Conservation (phyloP, 108 stramenopile genomes). For the Thalassiosira profunda region DNA sequence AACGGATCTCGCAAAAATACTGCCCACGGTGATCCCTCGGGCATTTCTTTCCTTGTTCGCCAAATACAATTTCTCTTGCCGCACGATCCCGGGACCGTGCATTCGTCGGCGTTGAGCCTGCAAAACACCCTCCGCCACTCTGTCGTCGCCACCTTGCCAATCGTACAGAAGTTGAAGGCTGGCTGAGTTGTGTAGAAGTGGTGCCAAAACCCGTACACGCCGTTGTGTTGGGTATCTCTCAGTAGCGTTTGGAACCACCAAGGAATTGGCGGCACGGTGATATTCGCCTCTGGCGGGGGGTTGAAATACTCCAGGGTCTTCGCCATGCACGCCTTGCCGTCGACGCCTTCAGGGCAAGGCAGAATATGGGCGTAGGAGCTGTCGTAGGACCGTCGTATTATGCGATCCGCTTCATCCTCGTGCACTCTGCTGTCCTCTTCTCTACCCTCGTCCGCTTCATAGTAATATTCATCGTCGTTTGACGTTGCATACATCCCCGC, state of each 20-base stretch:
- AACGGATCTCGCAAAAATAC: constrained; percentile 72
- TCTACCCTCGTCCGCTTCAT: too few species aligned
- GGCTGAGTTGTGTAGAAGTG: constrained; percentile 44
- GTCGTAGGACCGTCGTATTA: constrained; percentile 31
- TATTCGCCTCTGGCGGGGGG: not conserved
- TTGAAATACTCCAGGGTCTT: not conserved
- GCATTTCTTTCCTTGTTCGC: constrained; percentile 7
- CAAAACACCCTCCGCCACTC: constrained; percentile 48
- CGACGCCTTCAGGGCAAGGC: constrained; percentile 2
- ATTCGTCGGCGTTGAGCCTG: constrained; percentile 30
- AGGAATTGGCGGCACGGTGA: constrained; percentile 41
- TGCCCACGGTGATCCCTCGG: constrained; percentile 13
- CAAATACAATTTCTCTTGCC: constrained; percentile 15
- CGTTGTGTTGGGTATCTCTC: constrained; percentile 37
- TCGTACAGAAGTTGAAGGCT: constrained; percentile 46
- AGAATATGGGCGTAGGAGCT: constrained; percentile 36
- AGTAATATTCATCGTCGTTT: too few species aligned
- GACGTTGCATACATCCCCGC: too few species aligned
- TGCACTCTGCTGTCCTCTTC: too few species aligned
- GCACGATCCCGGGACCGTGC: not conserved
- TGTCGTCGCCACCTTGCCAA: constrained; percentile 58
- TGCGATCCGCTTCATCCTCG: constrained; percentile 36
- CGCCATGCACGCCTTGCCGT: constrained; percentile 27
- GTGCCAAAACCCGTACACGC: constrained; percentile 53
- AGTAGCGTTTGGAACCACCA: constrained; percentile 73